These are phyloP conservation scores for Globisporangium echinulatum DNA, from an alignment of 352 stramenopile genomes.

Conservation along the genomic window DNA sequence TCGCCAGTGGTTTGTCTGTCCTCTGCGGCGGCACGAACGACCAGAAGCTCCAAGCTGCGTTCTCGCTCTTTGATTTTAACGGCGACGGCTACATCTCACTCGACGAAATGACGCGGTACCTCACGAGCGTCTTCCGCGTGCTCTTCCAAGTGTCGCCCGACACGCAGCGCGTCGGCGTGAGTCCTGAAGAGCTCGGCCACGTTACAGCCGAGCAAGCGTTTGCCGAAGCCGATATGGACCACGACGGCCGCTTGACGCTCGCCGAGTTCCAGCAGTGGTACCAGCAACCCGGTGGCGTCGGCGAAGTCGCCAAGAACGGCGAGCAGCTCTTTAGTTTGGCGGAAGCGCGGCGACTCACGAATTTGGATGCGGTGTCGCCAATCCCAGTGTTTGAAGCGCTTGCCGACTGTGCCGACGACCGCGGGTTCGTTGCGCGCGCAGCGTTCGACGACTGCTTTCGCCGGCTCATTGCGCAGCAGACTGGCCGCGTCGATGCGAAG, in stretches of 20 bases:
- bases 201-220: constrained; percentile 78
- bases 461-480: constrained; percentile 41
- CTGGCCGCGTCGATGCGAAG: constrained; percentile 32
- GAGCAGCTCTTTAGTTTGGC: constrained; percentile 74
- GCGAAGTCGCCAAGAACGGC: constrained; percentile 69
- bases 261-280: constrained; percentile 88
- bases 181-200: constrained; percentile 71
- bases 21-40: constrained; percentile 80
- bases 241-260: constrained; percentile 73
- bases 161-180: constrained; percentile 47
- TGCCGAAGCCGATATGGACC: constrained; percentile 53
- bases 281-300: constrained; percentile 58
- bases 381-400: constrained; percentile 78
- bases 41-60: constrained; percentile 82
- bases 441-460: constrained; percentile 78
- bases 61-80: constrained; percentile 86
- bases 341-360: constrained; percentile 67
- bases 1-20: constrained; percentile 77
- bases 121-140: constrained; percentile 84
- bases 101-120: constrained; percentile 83
- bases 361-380: constrained; percentile 61
- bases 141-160: constrained; percentile 78
- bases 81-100: constrained; percentile 84
- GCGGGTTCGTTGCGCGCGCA: constrained; percentile 62
- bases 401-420: constrained; percentile 58